Percentiles rank a stretch among this genome's conserved stretches.
Evolutionary conservation across 2,329 filamentous ascomycete species (phyloP).

Genomic region (Aspergillus neoniger): DNA sequence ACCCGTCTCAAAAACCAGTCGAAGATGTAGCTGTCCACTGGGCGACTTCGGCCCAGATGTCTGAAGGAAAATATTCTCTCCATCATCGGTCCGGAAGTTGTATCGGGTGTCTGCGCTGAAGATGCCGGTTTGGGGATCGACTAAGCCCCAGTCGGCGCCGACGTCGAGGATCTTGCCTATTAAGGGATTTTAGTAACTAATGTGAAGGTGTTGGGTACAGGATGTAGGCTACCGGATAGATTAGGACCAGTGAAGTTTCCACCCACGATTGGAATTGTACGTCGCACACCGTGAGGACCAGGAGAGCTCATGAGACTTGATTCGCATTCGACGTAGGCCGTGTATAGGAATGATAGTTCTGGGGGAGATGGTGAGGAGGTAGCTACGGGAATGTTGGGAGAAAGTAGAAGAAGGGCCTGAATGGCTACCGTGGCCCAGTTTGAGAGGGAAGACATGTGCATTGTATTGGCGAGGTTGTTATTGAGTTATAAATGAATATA

Average conservation of each 20-base stretch:
- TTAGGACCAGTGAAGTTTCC: conserved; percentile 31
- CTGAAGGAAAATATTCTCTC: conserved; percentile 26
- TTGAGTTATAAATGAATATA: no score
- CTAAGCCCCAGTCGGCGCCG: conserved; percentile 30
- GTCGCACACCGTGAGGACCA: conserved; percentile 24
- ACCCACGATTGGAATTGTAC: conserved; percentile 29
- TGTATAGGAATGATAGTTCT: conserved; percentile 27
- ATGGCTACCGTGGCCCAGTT: background rate
- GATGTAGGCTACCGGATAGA: conserved; percentile 17
- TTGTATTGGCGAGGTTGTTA: background rate
- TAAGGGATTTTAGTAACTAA: background rate
- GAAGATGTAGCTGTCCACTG: conserved; percentile 25
- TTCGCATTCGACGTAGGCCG: conserved; percentile 26
- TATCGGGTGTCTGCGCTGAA: conserved; percentile 33
- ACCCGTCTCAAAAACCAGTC: conserved; percentile 27
- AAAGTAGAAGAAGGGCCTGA: background rate
- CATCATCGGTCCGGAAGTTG: conserved; percentile 29
- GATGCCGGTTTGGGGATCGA: conserved; percentile 26
- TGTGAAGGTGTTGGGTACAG: no score
- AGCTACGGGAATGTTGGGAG: background rate
- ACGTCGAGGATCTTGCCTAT: conserved; percentile 27
- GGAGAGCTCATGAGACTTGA: conserved; percentile 20
- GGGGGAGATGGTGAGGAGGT: conserved; percentile 12
- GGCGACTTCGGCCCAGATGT: conserved; percentile 25
- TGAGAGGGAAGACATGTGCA: background rate